These are phyloP conservation scores for Yamadazyma buinensis DNA, from an alignment of 1,139 yeast species.

Conservation along the genomic window DNA sequence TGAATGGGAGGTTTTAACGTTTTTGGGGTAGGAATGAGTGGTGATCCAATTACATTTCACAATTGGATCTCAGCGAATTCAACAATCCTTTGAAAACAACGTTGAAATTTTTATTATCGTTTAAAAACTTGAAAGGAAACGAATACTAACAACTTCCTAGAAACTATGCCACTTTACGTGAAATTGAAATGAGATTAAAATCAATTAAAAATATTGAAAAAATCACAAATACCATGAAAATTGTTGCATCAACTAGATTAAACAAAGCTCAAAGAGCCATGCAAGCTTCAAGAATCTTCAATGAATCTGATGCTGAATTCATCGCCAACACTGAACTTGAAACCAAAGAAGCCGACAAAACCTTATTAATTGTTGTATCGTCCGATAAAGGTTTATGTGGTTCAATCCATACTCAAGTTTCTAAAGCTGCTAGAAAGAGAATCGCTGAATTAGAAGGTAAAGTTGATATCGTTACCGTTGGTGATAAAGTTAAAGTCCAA, in stretches of 20 bases:
- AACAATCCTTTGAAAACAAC: too few species aligned
- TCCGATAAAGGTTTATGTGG: conserved; percentile 99
- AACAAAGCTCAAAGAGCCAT: conserved; percentile 95
- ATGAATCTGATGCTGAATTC: conserved; percentile 75
- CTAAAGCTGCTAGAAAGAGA: conserved; percentile 80
- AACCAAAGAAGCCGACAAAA: conserved; percentile 53
- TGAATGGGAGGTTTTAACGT: too few species aligned
- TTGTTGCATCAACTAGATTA: conserved; percentile 97
- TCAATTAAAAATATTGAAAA: conserved; percentile 98
- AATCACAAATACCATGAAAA: conserved; percentile 99
- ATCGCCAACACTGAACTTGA: conserved; percentile 79
- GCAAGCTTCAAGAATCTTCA: conserved; percentile 83
- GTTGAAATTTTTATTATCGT: too few species aligned
- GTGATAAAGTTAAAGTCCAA: conserved; percentile 92
- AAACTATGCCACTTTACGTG: conserved; percentile 97
- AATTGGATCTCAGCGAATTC: too few species aligned
- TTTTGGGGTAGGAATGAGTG: too few species aligned
- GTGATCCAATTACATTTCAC: too few species aligned
- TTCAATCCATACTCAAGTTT: conserved; percentile 91
- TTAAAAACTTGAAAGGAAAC: not conserved
- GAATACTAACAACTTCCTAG: conserved; percentile 31
- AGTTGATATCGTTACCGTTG: conserved; percentile 82
- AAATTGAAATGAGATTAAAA: conserved; percentile 96
- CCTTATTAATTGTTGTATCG: conserved; percentile 77
- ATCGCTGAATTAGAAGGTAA: conserved; percentile 55